Percentiles rank a stretch among this genome's conserved stretches.
Evolutionary conservation across 352 stramenopile species (phyloP).

Genomic region (Elongisporangium senticosum): DNA sequence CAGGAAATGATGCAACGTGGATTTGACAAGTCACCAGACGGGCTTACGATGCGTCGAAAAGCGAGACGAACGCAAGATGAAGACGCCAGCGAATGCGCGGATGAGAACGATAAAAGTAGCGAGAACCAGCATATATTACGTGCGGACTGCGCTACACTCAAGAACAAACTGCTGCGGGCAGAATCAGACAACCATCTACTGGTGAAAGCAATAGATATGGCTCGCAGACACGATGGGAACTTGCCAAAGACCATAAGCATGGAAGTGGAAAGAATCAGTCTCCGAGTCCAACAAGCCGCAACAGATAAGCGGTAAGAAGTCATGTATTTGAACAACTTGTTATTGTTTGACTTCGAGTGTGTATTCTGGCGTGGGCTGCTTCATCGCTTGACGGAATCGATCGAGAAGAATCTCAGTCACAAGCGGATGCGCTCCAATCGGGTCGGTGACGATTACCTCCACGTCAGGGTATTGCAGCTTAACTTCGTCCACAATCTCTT

Average conservation of each 20-base stretch:
- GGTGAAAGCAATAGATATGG: conserved; percentile 54
- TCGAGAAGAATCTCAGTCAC: conserved; percentile 62
- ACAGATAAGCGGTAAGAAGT: background rate
- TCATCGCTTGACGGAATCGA: conserved; percentile 38
- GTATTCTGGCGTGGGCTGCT: conserved; percentile 18
- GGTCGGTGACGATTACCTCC: conserved; percentile 55
- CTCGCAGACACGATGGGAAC: conserved; percentile 45
- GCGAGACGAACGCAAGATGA: conserved; percentile 5
- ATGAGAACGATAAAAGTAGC: conserved; percentile 7
- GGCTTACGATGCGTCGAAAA: background rate
- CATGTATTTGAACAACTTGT: conserved; percentile 1
- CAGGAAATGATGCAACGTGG: conserved; percentile 20
- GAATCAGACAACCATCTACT: conserved; percentile 60
- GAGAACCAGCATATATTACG: conserved; percentile 27
- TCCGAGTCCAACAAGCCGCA: conserved; percentile 23
- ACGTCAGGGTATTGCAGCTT: conserved; percentile 34
- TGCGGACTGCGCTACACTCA: conserved; percentile 42
- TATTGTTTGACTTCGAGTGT: conserved; percentile 9
- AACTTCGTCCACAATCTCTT: conserved; percentile 56
- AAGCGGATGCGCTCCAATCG: conserved; percentile 55
- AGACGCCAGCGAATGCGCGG: background rate
- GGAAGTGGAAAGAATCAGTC: conserved; percentile 52
- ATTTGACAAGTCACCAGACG: background rate
- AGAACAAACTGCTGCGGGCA: conserved; percentile 54
- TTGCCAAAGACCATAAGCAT: conserved; percentile 42